These are phyloP conservation scores for Ustilago nuda DNA, from an alignment of 1,284 basidiomycete genomes.

Conservation along the genomic window DNA sequence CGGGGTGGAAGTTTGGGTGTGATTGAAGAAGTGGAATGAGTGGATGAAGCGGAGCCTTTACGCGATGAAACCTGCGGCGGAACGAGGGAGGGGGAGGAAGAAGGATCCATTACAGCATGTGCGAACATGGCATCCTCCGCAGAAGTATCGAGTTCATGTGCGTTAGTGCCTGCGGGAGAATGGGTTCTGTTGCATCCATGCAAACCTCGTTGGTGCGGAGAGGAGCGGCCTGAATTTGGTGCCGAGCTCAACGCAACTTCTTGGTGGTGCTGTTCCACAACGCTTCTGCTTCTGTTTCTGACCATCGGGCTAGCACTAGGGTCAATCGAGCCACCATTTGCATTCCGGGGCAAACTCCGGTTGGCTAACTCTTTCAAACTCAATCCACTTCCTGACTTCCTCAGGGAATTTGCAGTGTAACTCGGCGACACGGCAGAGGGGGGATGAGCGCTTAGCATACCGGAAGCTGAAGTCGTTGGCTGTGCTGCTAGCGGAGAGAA, in stretches of 20 bases:
- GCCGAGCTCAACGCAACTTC: slow-evolving; percentile 2
- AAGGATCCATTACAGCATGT: slow-evolving; percentile 19
- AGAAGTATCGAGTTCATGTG: slow-evolving; percentile 34
- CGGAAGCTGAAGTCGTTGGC: slow-evolving; percentile 24
- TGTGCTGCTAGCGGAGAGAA: background rate
- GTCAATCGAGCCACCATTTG: background rate
- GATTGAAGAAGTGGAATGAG: slow-evolving; percentile 7
- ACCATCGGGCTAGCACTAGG: slow-evolving; percentile 4
- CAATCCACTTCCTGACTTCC: slow-evolving; percentile 29
- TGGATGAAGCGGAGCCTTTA: slow-evolving; percentile 30
- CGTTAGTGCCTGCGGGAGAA: slow-evolving; percentile 11
- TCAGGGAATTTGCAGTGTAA: background rate
- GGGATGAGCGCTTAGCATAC: slow-evolving; percentile 28
- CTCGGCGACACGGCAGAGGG: background rate
- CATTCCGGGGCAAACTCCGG: slow-evolving; percentile 19
- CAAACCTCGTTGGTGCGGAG: slow-evolving; percentile 5
- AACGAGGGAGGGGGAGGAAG: background rate
- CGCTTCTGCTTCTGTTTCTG: slow-evolving; percentile 17
- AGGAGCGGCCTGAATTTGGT: slow-evolving; percentile 16
- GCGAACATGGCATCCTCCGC: slow-evolving; percentile 41
- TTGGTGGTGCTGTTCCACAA: background rate
- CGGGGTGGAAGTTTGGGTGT: slow-evolving; percentile 35
- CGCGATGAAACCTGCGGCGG: slow-evolving; percentile 18
- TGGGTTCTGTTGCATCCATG: background rate
- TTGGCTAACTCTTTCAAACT: slow-evolving; percentile 37